Conservation (phyloP, 768 basidiomycete species). For the Termitomyces sp. region DNA sequence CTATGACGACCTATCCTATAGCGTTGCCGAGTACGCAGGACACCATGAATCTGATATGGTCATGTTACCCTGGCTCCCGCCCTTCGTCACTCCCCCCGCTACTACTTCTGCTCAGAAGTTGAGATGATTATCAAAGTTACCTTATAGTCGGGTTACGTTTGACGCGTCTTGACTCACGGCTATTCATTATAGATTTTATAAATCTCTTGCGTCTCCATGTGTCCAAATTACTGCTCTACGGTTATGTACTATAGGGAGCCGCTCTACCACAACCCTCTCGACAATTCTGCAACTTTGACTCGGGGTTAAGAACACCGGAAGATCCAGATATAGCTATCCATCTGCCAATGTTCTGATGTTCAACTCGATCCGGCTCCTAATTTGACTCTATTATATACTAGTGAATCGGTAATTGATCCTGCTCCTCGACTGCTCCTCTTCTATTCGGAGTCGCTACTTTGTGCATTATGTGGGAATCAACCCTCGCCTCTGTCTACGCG, state of each 20-base stretch:
- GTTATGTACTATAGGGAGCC: neutral
- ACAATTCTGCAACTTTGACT: neutral
- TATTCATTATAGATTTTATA: neutral
- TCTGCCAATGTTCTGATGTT: neutral
- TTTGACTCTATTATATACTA: neutral
- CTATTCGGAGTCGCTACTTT: neutral
- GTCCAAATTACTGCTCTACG: neutral
- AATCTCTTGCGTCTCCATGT: neutral
- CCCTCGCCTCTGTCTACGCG: neutral
- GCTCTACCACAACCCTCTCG: neutral
- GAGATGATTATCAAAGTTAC: neutral
- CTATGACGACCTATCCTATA: slow-evolving; percentile 65
- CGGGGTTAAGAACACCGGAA: neutral
- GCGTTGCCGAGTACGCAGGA: slow-evolving; percentile 63
- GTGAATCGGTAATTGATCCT: neutral
- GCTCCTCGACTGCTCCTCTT: neutral
- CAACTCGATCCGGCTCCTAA: neutral
- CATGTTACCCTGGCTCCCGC: slow-evolving; percentile 75
- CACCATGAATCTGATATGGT: slow-evolving; percentile 64
- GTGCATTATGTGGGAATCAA: neutral
- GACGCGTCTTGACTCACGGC: neutral
- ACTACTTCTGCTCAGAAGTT: too few species aligned
- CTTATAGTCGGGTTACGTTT: neutral
- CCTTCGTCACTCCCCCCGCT: slow-evolving; percentile 18
- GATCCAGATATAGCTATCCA: neutral